Evolutionary conservation across 805 yeast species (phyloP), one percentile per base, ranked within the genome.

Genomic region (Tetrapisispora pingtungensis): DNA sequence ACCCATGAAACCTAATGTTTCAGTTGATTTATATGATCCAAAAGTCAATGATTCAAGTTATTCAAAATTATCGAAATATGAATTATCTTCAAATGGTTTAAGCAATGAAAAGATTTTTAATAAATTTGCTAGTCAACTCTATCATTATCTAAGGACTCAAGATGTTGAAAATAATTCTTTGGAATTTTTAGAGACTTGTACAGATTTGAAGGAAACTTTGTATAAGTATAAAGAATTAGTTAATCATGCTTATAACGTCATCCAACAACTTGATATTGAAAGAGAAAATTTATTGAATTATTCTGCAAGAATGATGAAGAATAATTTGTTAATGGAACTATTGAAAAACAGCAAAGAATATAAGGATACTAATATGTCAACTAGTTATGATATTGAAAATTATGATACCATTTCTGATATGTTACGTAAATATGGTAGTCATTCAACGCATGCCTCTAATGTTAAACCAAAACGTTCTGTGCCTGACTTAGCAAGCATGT

Each of bases 241-340:
- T 4, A 64, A 59, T 13, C 49, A 62, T 2, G 50, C 63, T 1
- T 51, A 61, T n/a, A 51, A 61, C 2, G 49, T 77, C 10, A 72
- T 79, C 7, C 70, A 72, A 36, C 83, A 75, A 49, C 66, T 84
- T 51, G 73, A 79, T 26, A 82, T 79, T 33, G 86, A 81, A 54
- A 69, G 87, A 44, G 86, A 80, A 47, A 73, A 78, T 2, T 72
- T 83, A 18, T 60, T 81, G 41, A 83, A 79, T 53, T 81, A 81
- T 53, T 80, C 84, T 10, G 79, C 88, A 0, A 69, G 89, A 51
- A 78, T 81, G 42, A 78, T 84, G 85, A 81, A 80, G 50, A 78
- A 78, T 45, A 83, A 80, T 53, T 73, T 80, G 53, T 75, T 78
- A 48, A 73, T 76, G 32, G 80, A 78, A 42, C 57, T 78, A 31